phyloP scores from a whole-genome alignment of 2,329 filamentous ascomycete genomes.

The Alternaria alternata region DNA sequence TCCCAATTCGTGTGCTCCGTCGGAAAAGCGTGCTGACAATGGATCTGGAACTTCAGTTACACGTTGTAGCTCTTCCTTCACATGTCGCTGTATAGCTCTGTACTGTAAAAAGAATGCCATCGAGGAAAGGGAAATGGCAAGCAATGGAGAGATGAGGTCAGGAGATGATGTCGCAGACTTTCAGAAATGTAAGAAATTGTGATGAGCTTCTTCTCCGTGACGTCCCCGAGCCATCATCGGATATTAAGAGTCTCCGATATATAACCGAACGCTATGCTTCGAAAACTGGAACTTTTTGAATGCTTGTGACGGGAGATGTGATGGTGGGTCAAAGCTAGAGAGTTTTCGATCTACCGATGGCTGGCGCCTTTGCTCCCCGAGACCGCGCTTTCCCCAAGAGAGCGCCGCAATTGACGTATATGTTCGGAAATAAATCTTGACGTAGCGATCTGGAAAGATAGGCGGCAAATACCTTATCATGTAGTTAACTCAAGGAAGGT shows the following conservation, averaged over 20 bases:
- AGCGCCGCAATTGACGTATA: neutral
- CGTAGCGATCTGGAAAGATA: too few species aligned
- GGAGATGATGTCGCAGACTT: neutral
- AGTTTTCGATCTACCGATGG: neutral
- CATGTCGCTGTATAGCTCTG: slow-evolving; percentile 4
- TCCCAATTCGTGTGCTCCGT: neutral
- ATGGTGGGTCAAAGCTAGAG: slow-evolving; percentile 8
- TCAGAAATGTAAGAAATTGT: neutral
- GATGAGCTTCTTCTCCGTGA: slow-evolving; percentile 7
- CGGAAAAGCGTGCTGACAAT: neutral
- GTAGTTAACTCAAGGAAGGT: neutral
- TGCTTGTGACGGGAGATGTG: slow-evolving; percentile 4
- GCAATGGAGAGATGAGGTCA: neutral
- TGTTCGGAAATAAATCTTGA: neutral
- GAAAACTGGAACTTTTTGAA: slow-evolving; percentile 5
- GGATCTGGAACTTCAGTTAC: slow-evolving; percentile 5
- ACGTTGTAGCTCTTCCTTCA: slow-evolving; percentile 7
- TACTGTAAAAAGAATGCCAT: slow-evolving; percentile 15
- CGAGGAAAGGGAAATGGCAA: neutral
- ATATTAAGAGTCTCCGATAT: neutral
- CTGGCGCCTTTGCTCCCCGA: slow-evolving; percentile 8
- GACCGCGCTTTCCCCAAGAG: neutral
- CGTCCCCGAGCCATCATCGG: slow-evolving; percentile 1
- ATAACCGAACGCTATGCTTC: slow-evolving; percentile 2
- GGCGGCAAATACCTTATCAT: neutral